Conservation (phyloP, 2,329 filamentous ascomycete species). For the Talaromyces sp. region DNA sequence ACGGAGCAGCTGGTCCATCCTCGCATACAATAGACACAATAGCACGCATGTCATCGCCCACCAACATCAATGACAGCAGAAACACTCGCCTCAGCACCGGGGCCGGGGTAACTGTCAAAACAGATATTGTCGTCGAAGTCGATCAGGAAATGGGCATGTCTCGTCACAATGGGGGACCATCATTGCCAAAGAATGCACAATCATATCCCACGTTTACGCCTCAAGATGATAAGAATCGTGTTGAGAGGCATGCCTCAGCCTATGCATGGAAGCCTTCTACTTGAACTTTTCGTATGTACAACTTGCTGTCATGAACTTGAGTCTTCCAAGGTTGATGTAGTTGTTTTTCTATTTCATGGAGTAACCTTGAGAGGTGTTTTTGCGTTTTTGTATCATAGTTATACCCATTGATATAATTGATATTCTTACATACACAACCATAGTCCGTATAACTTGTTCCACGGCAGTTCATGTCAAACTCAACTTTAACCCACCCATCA, state of each 20-base stretch:
- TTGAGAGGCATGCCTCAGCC: constrained; percentile 3
- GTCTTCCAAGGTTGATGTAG: not conserved
- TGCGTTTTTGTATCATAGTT: not conserved
- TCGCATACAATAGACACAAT: not conserved
- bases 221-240: not conserved
- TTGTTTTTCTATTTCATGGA: not conserved
- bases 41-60: constrained; percentile 8
- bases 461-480: constrained; percentile 19
- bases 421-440: too few relatives aligned
- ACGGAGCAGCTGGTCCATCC: constrained; percentile 13
- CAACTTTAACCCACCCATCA: constrained; percentile 25
- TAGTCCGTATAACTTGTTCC: too few relatives aligned
- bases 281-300: not conserved
- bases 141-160: constrained; percentile 14
- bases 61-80: not conserved
- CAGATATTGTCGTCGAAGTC: constrained; percentile 29
- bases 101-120: constrained; percentile 24
- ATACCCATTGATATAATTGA: not conserved
- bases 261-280: constrained; percentile 1
- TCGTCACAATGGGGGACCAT: not conserved
- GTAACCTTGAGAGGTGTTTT: not conserved
- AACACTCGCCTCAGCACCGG: constrained; percentile 11
- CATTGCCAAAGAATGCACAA: not conserved
- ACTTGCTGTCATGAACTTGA: too few relatives aligned
- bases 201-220: not conserved